Conservation (phyloP, 345 rosid genomes). For the Moricandia moricandioides region DNA sequence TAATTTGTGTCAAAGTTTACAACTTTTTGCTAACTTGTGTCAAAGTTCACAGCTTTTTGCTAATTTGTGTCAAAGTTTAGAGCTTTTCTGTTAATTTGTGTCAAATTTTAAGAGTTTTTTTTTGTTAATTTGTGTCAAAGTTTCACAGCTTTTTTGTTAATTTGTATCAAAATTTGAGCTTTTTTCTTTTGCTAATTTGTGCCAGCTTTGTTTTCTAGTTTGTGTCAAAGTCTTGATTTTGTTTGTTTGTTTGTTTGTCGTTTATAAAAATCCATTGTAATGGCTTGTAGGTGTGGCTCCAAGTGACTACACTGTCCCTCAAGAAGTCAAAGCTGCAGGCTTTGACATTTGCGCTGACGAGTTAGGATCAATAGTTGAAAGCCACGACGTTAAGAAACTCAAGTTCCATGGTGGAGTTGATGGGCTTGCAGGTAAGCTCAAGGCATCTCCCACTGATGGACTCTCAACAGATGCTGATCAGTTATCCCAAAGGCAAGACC, state of each 20-base stretch:
- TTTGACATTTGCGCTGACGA: conserved; percentile 79
- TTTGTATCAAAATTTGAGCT: neutral
- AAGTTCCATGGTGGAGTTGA: conserved; percentile 71
- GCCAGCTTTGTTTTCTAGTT: neutral
- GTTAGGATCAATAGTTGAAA: conserved; percentile 77
- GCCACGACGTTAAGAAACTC: conserved; percentile 75
- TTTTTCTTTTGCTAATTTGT: conserved; percentile 4
- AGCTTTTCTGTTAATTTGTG: neutral
- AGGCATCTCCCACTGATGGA: conserved; percentile 55
- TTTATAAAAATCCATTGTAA: neutral
- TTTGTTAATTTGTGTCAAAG: conserved; percentile 4
- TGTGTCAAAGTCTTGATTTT: neutral
- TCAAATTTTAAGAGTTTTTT: neutral
- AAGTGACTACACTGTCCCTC: conserved; percentile 69
- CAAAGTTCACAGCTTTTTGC: neutral
- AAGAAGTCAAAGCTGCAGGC: conserved; percentile 78
- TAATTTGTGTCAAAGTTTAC: no score
- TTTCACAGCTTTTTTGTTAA: neutral
- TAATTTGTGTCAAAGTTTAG: neutral
- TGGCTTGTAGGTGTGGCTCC: conserved; percentile 56
- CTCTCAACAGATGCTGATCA: conserved; percentile 40
- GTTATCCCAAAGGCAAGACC: conserved; percentile 57
- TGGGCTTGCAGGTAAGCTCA: conserved; percentile 66
- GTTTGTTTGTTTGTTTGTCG: neutral
- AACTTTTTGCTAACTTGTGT: no score